Evolutionary conservation across 768 basidiomycete genomes (phyloP).

Genomic region (Aureoboletus auriporus): DNA sequence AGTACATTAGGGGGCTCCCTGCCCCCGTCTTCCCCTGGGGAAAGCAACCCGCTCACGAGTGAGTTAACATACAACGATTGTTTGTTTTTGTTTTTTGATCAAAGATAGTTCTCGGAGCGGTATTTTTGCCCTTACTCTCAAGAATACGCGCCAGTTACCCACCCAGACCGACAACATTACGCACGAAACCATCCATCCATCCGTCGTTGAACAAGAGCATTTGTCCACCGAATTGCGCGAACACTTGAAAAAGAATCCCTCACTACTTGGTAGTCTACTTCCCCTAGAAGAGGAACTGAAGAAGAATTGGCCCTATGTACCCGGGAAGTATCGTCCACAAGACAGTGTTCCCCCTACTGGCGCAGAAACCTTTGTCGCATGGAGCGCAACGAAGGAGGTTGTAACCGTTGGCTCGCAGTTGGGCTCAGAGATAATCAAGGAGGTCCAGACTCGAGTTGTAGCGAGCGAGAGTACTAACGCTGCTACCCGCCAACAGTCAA

Average conservation of each 20-base stretch:
- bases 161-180: conserved; percentile 41
- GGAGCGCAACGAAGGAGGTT: conserved; percentile 19
- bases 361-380: conserved; percentile 5
- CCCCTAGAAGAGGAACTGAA: conserved; percentile 52
- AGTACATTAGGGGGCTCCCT: conserved; percentile 47
- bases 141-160: conserved; percentile 47
- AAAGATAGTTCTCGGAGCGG: conserved; percentile 46
- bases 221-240: conserved; percentile 32
- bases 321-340: conserved; percentile 14
- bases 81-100: neutral
- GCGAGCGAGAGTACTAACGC: conserved; percentile 9
- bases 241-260: conserved; percentile 39
- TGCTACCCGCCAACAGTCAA: conserved; percentile 8
- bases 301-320: conserved; percentile 43
- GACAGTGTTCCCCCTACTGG: conserved; percentile 3
- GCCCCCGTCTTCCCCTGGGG: conserved; percentile 60
- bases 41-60: conserved; percentile 60
- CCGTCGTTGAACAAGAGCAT: conserved; percentile 45
- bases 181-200: conserved; percentile 59
- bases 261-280: conserved; percentile 40
- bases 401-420: conserved; percentile 10
- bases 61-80: conserved; percentile 19
- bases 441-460: conserved; percentile 13
- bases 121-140: conserved; percentile 46
- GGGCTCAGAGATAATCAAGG: conserved; percentile 19